Evolutionary conservation across 768 basidiomycete species (phyloP).

Genomic region (Phaeotremella skinneri): DNA sequence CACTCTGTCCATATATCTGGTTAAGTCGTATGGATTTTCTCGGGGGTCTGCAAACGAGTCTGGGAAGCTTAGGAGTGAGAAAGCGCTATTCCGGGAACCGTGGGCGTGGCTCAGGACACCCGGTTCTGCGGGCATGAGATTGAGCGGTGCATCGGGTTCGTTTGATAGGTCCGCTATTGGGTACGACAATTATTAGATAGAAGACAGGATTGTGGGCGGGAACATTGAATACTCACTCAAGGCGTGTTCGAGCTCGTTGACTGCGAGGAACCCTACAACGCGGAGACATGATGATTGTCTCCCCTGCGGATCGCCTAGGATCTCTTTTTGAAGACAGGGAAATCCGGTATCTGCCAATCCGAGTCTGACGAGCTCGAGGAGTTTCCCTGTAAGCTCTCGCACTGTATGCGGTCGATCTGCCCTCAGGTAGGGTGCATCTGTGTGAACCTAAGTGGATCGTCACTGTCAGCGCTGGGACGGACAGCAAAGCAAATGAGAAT

Average conservation of each 20-base stretch:
- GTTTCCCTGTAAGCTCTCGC: slow-evolving; percentile 66
- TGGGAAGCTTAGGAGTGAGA: slow-evolving; percentile 40
- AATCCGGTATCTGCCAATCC: slow-evolving; percentile 66
- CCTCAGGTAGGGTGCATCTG: slow-evolving; percentile 67
- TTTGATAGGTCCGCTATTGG: slow-evolving; percentile 58
- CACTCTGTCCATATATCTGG: slow-evolving; percentile 86
- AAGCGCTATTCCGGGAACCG: slow-evolving; percentile 24
- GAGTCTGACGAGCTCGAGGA: slow-evolving; percentile 63
- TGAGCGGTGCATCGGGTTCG: slow-evolving; percentile 64
- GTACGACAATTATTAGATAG: background rate
- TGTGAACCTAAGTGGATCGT: slow-evolving; percentile 59
- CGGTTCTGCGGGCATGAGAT: slow-evolving; percentile 56
- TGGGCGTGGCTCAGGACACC: slow-evolving; percentile 10
- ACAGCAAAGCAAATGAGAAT: no score
- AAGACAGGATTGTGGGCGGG: background rate
- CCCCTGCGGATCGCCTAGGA: slow-evolving; percentile 19
- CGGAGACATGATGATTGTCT: slow-evolving; percentile 54
- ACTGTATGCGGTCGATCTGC: slow-evolving; percentile 75
- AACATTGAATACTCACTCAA: slow-evolving; percentile 59
- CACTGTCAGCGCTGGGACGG: no score
- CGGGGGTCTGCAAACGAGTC: slow-evolving; percentile 26
- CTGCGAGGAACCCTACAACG: slow-evolving; percentile 85
- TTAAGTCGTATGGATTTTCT: slow-evolving; percentile 62
- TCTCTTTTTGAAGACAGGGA: slow-evolving; percentile 67
- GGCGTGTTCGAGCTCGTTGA: slow-evolving; percentile 90